Evolutionary conservation across 306 rosid genomes (phyloP), one percentile per base, ranked within the genome.

Genomic region (Benincasa hispida): DNA sequence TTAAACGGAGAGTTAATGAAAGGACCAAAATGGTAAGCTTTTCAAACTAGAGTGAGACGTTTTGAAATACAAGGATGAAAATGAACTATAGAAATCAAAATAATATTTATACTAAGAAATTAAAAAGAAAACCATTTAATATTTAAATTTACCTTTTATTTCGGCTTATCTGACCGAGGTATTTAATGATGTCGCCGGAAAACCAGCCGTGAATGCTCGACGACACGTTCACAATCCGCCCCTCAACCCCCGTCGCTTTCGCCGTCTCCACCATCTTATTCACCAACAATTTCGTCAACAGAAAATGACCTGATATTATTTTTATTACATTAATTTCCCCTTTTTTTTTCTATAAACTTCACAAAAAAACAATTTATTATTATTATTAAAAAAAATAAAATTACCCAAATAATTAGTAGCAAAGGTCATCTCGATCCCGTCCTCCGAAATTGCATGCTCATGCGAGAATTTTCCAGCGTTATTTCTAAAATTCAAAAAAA

Each of bases 401-500:
- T 15, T 48, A 92, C 96, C 98, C 12, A 93, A 76, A 76, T 88
- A 93, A 79, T 93, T 93, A 35, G 98, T 93, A 37, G 97, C 97
- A 32, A 93, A 93, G 70, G 98, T 89, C 91, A 90, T 90, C 72
- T 94, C 99, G 72, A 91, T 77, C 79, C 99, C 99, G 78, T 94
- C 99, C 35, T 90, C 93, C 1, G 97, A 84, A n/a, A 94, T 73
- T 2, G 91, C 91, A 21, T 90, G 92, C 30, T 86, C 82, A 10
- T 90, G 89, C 6, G 99, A 87, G 74, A 94, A 92, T 65, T 88
- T 94, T 2, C 99, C 99, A 1, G 99, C 99, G 84, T 94, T 94
- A 80, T 94, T 94, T 72, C 98, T 94, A 4, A 2, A 11, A 42
- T 2, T 10, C 10, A 39, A 41, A 8, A 9, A 41, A 41, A 32